Evolutionary conservation across 202 grass and related monocot species (phyloP), one percentile per base, ranked within the genome.

Genomic region (Hordeum pubiflorum): DNA sequence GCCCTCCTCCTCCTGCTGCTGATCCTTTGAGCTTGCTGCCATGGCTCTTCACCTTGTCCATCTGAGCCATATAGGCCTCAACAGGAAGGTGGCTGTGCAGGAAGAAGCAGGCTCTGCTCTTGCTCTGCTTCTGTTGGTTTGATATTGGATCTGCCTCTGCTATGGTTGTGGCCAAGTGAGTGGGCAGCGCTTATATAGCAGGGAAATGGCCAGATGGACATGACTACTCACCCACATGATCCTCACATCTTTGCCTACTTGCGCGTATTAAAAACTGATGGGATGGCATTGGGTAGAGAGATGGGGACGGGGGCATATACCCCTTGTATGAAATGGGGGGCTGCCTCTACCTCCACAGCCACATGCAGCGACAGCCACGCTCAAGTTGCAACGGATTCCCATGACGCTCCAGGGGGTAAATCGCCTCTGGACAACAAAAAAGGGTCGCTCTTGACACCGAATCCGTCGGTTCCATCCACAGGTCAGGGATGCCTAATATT

Each of bases 141-240:
- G 63, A 87, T 83, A 7, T 18, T 18, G 1, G 20, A 69, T 43
- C 78, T 85, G 38, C 21, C 64, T 48, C n/a, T 77, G 58, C 24
- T 78, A 59, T 65, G 82, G 78, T 50, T 50, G 58, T 52, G 58
- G 15, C 12, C 82, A 78, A 89, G 65, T 14, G 73, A 89, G 65
- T 14, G 27, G 61, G 1, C 10, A 24, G 73, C 78, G 48, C 17
- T 89, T 89, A 81, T 89, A 89, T 89, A 85, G 72, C 7, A 33
- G 43, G 10, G 3, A 4, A 38, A 2, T 31, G 56, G 24, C 10
- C n/a, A 15, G 40, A 43, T 43, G 40, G 40, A 3, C 18, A 4
- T 9, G 31, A 4, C 15, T 12, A 64, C 12, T 4, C 62, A 36
- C 31, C 18, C 31, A 65, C 62, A 68, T 38, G 46, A 55, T 76